Percentiles rank a stretch among this genome's conserved stretches.
phyloP scores from a whole-genome alignment of 1,284 basidiomycete species.

The Apiotrichum sp. region DNA sequence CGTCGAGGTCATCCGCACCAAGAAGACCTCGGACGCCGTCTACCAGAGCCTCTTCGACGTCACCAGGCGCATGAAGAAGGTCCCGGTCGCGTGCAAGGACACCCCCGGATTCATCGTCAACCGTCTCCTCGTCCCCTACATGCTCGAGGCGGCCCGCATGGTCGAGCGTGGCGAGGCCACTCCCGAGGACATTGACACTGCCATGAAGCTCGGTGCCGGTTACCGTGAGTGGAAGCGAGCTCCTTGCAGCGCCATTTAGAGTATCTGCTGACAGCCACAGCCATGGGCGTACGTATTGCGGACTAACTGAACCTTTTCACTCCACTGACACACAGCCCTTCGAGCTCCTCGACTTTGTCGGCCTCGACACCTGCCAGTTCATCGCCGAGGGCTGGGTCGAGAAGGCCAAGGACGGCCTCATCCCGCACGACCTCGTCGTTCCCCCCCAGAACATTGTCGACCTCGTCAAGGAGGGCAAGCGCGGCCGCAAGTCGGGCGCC shows the following conservation, averaged over 20 bases:
- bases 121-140: constrained; percentile 53
- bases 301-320: neutral
- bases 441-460: constrained; percentile 49
- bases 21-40: constrained; percentile 50
- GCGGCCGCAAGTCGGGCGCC: constrained; percentile 53
- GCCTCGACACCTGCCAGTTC: constrained; percentile 50
- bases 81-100: constrained; percentile 54
- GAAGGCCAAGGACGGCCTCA: constrained; percentile 47
- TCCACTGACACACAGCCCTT: constrained; percentile 48
- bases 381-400: constrained; percentile 54
- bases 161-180: constrained; percentile 56
- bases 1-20: constrained; percentile 54
- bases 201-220: constrained; percentile 58
- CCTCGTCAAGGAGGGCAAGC: constrained; percentile 52
- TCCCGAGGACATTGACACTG: constrained; percentile 54
- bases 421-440: constrained; percentile 49
- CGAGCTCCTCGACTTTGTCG: constrained; percentile 55
- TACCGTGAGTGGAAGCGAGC: constrained; percentile 47
- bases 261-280: neutral
- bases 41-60: constrained; percentile 50
- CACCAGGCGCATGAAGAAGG: constrained; percentile 52
- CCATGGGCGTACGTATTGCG: constrained; percentile 42
- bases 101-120: constrained; percentile 55
- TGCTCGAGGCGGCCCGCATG: constrained; percentile 55
- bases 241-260: too few relatives aligned